Base-by-base conservation (phyloP, 176 grass and related monocot genomes). In the Oryza punctata region DNA sequence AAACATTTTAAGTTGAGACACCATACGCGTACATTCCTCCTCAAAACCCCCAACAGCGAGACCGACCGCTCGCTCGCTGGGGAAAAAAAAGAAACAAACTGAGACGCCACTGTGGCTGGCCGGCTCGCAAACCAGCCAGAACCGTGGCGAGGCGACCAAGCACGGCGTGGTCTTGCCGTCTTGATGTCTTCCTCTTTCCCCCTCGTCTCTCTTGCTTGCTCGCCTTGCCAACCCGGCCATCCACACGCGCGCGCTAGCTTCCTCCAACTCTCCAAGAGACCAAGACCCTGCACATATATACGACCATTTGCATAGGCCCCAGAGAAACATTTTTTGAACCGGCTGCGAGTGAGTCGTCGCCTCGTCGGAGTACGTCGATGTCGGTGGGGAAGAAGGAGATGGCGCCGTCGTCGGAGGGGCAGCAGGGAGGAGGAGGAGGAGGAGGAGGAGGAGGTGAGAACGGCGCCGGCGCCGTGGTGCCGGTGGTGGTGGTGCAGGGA, bases 291-390 rank as follows among this genome's bases (percentile, higher is more conserved):
- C 54, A 60, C 6, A 60, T 60, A 61, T 61, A 61, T 23, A 61
- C 16, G 2, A 61, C 54, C 50, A 57, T 7, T 7, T 14, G 54
- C 18, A 10, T 54, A 54, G 5, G 16, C 3, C 19, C 54, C 8
- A 61, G 57, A 61, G 57, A 11, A 11, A 24, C 57, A 3, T 61
- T 13, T 2, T 61, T 11, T 61, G 57, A 59, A 59, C 14, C 16
- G 45, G 12, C 11, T 0, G 43, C 43, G 44, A 46, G 44, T 14
- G 41, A 54, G 8, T 16, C n/a, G n/a, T n/a, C n/a, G n/a, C n/a
- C n/a, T n/a, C 10, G 35, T 27, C 27, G 43, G 15, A 43, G 67
- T n/a, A n/a, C n/a, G n/a, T 26, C 69, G 67, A 93, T 93, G 88
- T 82, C 91, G 0, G 72, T 90, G 19, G 77, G 81, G 26, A 74